Evolutionary conservation across 2,329 filamentous ascomycete species (phyloP), one percentile per base, ranked within the genome.

Genomic region (Pseudocercospora ulei): DNA sequence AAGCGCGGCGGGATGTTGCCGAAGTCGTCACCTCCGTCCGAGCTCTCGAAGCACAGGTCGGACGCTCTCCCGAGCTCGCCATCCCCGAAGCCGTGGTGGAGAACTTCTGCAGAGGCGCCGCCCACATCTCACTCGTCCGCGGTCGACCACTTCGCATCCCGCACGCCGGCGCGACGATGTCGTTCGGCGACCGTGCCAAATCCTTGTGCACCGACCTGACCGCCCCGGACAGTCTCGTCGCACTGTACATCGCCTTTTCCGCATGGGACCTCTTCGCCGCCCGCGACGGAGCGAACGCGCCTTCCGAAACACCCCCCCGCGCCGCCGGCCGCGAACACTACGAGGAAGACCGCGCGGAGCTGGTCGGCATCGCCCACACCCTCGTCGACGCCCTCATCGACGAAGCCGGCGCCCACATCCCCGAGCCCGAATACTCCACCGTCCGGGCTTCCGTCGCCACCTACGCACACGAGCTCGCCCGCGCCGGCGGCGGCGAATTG

Each of bases 21-120:
- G 81, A 93, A 60, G 81, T 96, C 2, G 64, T 85, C 2, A 64
- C 69, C 7, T 75, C 64, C 7, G 78, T 85, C 26, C 76, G 75
- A 30, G 61, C 66, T 20, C 56, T 72, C 6, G 75, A 78, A 55
- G 54, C 65, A 3, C 56, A 63, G 7, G 58, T 72, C 58, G 61
- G 75, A 61, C 54, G 54, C 7, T 28, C 43, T 8, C 50, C 56
- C 58, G 47, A 55, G 2, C 54, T 54, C 2, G 47, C 56, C 2
- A 71, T 93, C 40, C 70, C 80, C 30, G 68, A 75, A 28, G 73
- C 74, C 37, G 84, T 94, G 53, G 78, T 96, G 29, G 87, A 94
- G 56, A 69, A 81, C 22, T 96, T 95, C 62, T 96, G 88, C 72
- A 95, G 92, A 64, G 92, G 93, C 51, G 88, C 87, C 34, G 82